Evolutionary conservation across 805 yeast genomes (phyloP).

Genomic region (Cephaloascus fragrans): DNA sequence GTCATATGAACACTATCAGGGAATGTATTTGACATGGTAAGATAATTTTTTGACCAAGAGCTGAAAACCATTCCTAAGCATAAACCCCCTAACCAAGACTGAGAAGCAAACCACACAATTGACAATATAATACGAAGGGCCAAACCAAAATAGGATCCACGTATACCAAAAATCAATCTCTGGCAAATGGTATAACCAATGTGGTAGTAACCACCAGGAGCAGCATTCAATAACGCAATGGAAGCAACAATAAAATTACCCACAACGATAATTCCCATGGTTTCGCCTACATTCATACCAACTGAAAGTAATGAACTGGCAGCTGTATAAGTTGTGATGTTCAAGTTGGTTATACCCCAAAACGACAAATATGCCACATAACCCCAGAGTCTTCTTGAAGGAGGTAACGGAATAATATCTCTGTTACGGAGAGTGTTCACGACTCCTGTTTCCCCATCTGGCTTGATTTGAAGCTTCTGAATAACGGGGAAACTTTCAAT

Average conservation of each 20-base stretch:
- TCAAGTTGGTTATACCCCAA: conserved; percentile 30
- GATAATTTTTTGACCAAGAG: conserved; percentile 25
- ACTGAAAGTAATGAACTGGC: conserved; percentile 33
- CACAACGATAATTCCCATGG: conserved; percentile 33
- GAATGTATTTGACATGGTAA: conserved; percentile 26
- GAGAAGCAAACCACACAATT: conserved; percentile 36
- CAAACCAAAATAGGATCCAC: conserved; percentile 34
- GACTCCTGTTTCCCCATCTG: conserved; percentile 2
- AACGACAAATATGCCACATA: conserved; percentile 9
- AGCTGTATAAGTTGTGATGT: conserved; percentile 18
- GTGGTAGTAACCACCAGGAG: conserved; percentile 40
- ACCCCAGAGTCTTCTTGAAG: conserved; percentile 12
- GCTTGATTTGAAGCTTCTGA: too few species aligned
- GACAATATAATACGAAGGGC: conserved; percentile 32
- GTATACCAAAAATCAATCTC: conserved; percentile 35
- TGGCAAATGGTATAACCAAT: conserved; percentile 37
- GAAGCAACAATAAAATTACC: conserved; percentile 35
- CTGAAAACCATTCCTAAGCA: conserved; percentile 26
- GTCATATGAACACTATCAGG: conserved; percentile 29
- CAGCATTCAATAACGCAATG: conserved; percentile 35
- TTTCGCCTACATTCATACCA: conserved; percentile 35
- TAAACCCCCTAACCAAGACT: conserved; percentile 37
- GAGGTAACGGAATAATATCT: conserved; percentile 12
- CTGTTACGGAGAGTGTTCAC: conserved; percentile 6
- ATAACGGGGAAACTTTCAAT: too few species aligned